Evolutionary conservation across 345 rosid species (phyloP).

Genomic region (Bruguiera parviflora): DNA sequence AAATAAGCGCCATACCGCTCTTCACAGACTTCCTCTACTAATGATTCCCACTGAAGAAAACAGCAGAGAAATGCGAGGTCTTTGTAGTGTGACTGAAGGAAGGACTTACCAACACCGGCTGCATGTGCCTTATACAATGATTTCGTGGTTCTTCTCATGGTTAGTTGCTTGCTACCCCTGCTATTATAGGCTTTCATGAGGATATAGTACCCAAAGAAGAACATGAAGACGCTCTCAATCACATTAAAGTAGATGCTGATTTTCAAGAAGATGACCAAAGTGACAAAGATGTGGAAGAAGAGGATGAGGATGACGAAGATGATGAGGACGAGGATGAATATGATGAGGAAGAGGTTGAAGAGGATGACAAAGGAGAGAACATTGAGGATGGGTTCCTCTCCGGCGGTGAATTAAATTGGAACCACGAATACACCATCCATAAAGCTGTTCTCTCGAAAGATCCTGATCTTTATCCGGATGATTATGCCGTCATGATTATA

Average conservation of each 20-base stretch:
- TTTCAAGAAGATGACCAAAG: neutral
- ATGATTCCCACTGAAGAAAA: too few relatives aligned
- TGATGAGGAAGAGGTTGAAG: neutral
- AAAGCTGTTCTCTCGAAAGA: neutral
- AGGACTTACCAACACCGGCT: neutral
- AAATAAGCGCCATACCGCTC: too few relatives aligned
- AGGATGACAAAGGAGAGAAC: neutral
- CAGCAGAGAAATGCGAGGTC: too few relatives aligned
- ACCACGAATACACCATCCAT: neutral
- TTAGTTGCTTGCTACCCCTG: neutral
- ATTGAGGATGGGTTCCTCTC: neutral
- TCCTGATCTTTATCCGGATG: neutral
- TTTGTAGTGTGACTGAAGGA: neutral
- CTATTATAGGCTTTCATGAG: neutral
- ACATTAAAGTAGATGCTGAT: neutral
- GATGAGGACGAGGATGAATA: neutral
- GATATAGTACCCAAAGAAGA: neutral
- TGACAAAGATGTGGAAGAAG: neutral
- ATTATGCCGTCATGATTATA: neutral
- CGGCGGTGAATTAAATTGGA: neutral
- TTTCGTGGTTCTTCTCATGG: neutral
- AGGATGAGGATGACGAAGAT: neutral
- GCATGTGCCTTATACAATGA: neutral
- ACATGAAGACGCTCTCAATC: neutral
- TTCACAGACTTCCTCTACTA: too few relatives aligned